Evolutionary conservation across 2,329 filamentous ascomycete species (phyloP), one percentile per base, ranked within the genome.

Genomic region (Laburnicola sp.): DNA sequence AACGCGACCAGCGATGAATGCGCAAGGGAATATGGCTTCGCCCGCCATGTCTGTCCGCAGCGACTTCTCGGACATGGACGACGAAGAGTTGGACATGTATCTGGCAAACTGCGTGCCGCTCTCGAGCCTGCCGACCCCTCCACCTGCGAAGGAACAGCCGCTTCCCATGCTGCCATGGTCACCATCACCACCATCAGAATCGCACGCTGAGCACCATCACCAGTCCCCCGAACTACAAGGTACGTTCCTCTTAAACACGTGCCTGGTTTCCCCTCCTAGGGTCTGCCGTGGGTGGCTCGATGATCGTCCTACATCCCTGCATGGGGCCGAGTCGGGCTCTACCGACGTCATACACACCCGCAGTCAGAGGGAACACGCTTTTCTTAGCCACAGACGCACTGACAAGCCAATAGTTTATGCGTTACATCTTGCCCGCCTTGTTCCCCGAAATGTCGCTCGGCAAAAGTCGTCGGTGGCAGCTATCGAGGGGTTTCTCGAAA

Each of bases 111-210:
- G 69, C 39, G 67, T 70, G 25, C 72, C 71, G 40, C 60, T 74
- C 35, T 74, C 71, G 28, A 73, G 69, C 57, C 60, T 74, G 22
- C 73, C 73, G 5, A 75, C 73, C 11, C 73, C 73, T 49, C 73
- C 73, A n/a, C 69, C 68, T 21, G 61, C 60, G 45, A 70, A 66
- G 58, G 59, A 66, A 53, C 56, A 54, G 41, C 57, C 42, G 52
- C 56, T 32, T 27, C 27, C 47, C 23, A 6, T 31, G 23, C 2
- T 52, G 38, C 40, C 53, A 45, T 46, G 53, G 46, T 23, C 44
- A 41, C 41, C 57, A 43, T 21, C 49, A 28, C 38, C 51, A 52
- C 46, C 51, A 47, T 40, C 46, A 39, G 47, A 56, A 31, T n/a
- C 30, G n/a, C 28, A 45, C 43, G 5, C 36, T 7, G 27, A 43